Percentiles rank a stretch among this genome's conserved stretches.
Conservation (phyloP, 202 grass and related monocot genomes). For the Panicum hallii region DNA sequence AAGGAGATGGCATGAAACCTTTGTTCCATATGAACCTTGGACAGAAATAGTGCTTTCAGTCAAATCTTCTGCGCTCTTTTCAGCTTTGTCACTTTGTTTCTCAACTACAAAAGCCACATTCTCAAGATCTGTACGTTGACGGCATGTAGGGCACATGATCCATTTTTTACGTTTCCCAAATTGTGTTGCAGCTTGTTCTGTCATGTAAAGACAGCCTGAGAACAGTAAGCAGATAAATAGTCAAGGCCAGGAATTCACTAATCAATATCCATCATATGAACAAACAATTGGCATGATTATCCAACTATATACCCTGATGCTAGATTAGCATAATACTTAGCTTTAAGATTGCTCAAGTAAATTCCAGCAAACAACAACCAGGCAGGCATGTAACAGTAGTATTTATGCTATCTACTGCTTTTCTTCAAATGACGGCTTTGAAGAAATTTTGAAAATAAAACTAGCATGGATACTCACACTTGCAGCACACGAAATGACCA, state of each 20-base stretch:
- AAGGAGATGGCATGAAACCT: slow-evolving; percentile 57
- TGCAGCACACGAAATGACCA: slow-evolving; percentile 94
- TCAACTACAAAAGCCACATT: slow-evolving; percentile 91
- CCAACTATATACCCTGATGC: slow-evolving; percentile 8
- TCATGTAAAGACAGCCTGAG: slow-evolving; percentile 86
- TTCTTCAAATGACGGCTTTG: slow-evolving; percentile 22
- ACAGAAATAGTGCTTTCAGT: slow-evolving; percentile 70
- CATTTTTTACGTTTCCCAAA: slow-evolving; percentile 73
- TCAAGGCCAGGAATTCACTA: not conserved
- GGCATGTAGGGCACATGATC: slow-evolving; percentile 96
- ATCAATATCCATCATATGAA: slow-evolving; percentile 31
- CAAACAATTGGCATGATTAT: slow-evolving; percentile 34
- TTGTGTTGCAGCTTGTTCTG: slow-evolving; percentile 65
- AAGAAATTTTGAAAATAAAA: slow-evolving; percentile 47
- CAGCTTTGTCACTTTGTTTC: slow-evolving; percentile 55
- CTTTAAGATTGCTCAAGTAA: slow-evolving; percentile 9
- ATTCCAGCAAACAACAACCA: not conserved
- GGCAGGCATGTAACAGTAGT: slow-evolving; percentile 16
- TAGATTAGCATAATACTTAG: slow-evolving; percentile 26
- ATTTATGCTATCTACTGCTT: slow-evolving; percentile 19
- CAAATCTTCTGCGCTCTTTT: slow-evolving; percentile 55
- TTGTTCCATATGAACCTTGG: slow-evolving; percentile 94
- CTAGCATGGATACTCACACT: slow-evolving; percentile 67
- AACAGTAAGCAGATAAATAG: slow-evolving; percentile 37
- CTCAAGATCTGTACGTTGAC: slow-evolving; percentile 82